These are phyloP conservation scores for Blastosporella zonata DNA, from an alignment of 1,284 basidiomycete genomes.

Conservation along the genomic window DNA sequence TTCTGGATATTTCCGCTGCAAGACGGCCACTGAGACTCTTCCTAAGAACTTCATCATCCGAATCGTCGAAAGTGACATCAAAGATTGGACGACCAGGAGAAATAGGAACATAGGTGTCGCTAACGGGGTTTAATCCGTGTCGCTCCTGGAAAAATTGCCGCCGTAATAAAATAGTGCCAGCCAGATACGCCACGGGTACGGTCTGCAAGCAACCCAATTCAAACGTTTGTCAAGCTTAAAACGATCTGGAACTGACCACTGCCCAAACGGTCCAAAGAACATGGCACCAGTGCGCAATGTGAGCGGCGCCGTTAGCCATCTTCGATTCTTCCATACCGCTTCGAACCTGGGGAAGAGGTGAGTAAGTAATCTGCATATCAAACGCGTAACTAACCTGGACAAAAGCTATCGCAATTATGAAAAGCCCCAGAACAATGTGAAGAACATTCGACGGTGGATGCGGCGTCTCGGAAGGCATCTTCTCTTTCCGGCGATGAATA, in stretches of 20 bases:
- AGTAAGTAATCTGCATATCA: not conserved
- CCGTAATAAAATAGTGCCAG: conserved; percentile 43
- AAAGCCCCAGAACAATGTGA: conserved; percentile 47
- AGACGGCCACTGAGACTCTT: conserved; percentile 9
- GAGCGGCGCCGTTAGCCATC: conserved; percentile 31
- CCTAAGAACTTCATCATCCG: conserved; percentile 8
- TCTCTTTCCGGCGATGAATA: conserved; percentile 43
- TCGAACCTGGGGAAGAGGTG: conserved; percentile 19
- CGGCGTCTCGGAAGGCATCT: conserved; percentile 27
- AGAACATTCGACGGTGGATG: conserved; percentile 50
- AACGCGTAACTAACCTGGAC: conserved; percentile 36
- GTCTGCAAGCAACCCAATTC: conserved; percentile 28
- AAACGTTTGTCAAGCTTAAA: not conserved
- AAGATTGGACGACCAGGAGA: conserved; percentile 15
- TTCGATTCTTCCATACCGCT: conserved; percentile 46
- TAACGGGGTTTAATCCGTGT: conserved; percentile 21
- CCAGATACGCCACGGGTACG: conserved; percentile 41
- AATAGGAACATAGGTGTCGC: conserved; percentile 32
- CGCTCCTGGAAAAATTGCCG: conserved; percentile 48
- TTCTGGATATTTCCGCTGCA: conserved; percentile 2
- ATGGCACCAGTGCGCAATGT: conserved; percentile 33
- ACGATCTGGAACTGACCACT: conserved; percentile 32
- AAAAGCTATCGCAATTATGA: conserved; percentile 43
- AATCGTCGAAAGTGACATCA: conserved; percentile 8
- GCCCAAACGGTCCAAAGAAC: conserved; percentile 42